Base-by-base conservation (phyloP, 2,329 filamentous ascomycete species). In the Alternaria burnsii region DNA sequence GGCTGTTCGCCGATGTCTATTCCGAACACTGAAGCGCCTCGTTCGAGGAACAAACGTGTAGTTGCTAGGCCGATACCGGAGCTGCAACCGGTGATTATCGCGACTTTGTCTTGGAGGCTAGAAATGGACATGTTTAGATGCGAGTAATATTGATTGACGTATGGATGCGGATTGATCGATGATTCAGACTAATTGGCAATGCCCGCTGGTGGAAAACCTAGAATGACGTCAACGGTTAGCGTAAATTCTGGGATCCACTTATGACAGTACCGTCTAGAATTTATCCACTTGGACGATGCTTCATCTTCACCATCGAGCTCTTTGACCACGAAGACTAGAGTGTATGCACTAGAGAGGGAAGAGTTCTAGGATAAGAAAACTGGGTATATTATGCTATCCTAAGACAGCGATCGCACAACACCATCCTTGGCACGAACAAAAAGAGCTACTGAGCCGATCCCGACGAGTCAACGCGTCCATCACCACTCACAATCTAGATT, bases 11-110 rank as follows among this genome's bases (percentile, higher is more conserved):
- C 61, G 26, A 75, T 59, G 47, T 75, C 72, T 52, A 75, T 69
- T 32, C 71, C 72, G 58, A 75, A 75, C 48, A 75, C 72, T 3
- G 63, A 58, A 30, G 72, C 72, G 40, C 67, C 62, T 12, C 71
- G 67, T 32, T 67, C 55, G 1, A 74, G 66, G 22, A 75, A 69
- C 7, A 73, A 56, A 9, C 61, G 63, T 1, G 70, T 63, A 14
- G 72, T 75, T 26, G 71, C 72, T 20, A 73, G 71, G 34, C 72
- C 72, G 42, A 75, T 75, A 22, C 72, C 72, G 47, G 67, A 70
- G 61, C 71, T 71, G 69, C 72, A 75, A 28, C 72, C 72, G 11
- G 72, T 75, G 10, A 75, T 32, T 46, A 75, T 67, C 18, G 68
- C 68, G 38, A 75, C 67, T 60, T 72, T 73, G 51, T 69, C 66